Evolutionary conservation across 768 basidiomycete genomes (phyloP).

Genomic region (Naematelia aurantialba): DNA sequence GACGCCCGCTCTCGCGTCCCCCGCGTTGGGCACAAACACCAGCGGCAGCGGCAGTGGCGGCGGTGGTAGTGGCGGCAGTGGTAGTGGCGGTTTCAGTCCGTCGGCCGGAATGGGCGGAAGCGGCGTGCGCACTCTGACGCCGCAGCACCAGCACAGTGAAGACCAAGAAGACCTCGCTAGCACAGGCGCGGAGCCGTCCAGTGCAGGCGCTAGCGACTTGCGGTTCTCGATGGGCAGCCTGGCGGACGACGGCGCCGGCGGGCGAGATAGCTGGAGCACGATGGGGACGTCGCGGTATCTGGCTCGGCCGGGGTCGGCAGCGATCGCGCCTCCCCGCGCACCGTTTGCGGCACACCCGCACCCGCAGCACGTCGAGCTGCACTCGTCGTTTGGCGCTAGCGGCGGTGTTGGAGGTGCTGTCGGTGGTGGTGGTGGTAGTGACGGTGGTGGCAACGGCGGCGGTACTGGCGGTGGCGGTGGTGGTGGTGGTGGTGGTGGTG

Average conservation of each 20-base stretch:
- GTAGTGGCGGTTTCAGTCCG: background rate
- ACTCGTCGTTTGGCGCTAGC: too few relatives aligned
- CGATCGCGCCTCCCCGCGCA: background rate
- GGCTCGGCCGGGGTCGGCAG: constrained; percentile 13
- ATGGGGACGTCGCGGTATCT: constrained; percentile 37
- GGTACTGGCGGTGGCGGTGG: too few relatives aligned
- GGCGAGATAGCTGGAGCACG: constrained; percentile 17
- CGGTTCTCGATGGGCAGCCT: constrained; percentile 49
- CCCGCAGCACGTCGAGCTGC: too few relatives aligned
- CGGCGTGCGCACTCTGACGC: background rate
- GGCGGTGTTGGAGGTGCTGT: too few relatives aligned
- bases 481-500: too few relatives aligned
- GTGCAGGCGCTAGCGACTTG: constrained; percentile 32
- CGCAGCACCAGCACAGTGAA: background rate
- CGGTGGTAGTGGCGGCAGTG: background rate
- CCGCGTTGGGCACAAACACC: constrained; percentile 1
- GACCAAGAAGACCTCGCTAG: background rate
- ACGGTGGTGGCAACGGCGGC: too few relatives aligned
- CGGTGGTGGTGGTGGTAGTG: too few relatives aligned
- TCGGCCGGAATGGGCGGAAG: too few relatives aligned
- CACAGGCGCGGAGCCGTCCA: constrained; percentile 3
- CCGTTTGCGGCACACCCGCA: background rate
- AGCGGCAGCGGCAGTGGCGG: background rate
- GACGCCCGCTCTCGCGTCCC: background rate
- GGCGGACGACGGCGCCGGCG: constrained; percentile 21